These are phyloP conservation scores for Penicillium polonicum DNA, from an alignment of 2,329 filamentous ascomycete species.

Conservation along the genomic window DNA sequence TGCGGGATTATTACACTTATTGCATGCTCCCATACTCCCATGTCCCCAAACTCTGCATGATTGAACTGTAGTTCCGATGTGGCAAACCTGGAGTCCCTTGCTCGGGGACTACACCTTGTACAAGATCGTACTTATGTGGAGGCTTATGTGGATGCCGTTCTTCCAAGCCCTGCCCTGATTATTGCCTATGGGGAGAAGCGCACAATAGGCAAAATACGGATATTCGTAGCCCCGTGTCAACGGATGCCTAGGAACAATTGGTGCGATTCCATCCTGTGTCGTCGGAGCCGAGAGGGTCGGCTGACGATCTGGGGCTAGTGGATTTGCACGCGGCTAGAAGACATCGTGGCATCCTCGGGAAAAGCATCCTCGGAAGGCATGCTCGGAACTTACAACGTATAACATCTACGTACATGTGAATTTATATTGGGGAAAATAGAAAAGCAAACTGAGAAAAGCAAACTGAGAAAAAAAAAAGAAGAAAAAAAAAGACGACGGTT, in stretches of 20 bases:
- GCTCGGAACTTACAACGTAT: neutral
- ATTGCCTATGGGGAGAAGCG: neutral
- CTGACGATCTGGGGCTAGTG: constrained; percentile 5
- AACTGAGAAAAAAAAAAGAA: too few relatives aligned
- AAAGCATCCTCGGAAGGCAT: constrained; percentile 1
- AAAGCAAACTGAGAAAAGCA: neutral
- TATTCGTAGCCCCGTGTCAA: neutral
- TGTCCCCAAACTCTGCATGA: neutral
- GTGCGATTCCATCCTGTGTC: neutral
- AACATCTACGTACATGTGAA: neutral
- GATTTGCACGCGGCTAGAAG: constrained; percentile 1
- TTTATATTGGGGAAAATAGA: neutral
- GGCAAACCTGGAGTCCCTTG: neutral
- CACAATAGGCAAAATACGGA: neutral
- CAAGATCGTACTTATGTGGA: neutral
- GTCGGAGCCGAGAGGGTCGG: constrained; percentile 7
- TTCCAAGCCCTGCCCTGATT: neutral
- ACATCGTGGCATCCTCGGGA: constrained; percentile 7
- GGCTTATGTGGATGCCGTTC: neutral
- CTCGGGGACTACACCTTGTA: neutral
- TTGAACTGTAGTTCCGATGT: constrained; percentile 1
- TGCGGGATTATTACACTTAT: neutral
- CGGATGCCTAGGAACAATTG: neutral
- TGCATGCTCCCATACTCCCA: neutral
- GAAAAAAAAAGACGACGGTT: neutral